Evolutionary conservation across 768 basidiomycete genomes (phyloP), one percentile per base, ranked within the genome.

Genomic region (Hydnomerulius pinastri): DNA sequence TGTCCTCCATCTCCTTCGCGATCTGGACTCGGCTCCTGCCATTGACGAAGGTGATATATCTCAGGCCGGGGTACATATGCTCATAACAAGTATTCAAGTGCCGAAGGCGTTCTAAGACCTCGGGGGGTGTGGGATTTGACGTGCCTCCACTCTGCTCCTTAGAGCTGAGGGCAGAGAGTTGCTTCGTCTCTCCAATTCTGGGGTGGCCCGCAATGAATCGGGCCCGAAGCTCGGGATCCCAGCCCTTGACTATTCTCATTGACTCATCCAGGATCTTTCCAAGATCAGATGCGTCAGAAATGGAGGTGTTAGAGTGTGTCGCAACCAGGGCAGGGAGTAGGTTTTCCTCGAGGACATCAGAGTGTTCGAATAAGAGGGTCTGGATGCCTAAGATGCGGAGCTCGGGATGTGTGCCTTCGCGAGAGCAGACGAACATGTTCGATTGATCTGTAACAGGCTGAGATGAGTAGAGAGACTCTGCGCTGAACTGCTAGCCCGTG

Each of bases 21-120:
- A 97, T 85, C 39, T 67, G 77, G 28, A 77, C 78, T 32, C 92
- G 75, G 53, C 80, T 80, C 51, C 93, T 79, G 28, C 91, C 90
- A 61, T 93, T 92, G 33, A 96, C 94, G 62, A 94, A 97, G 5
- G 92, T 94, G 70, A 97, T 90, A 63, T 92, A 96, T 17, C 89
- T 78, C 55, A 97, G 65, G 3, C 87, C 84, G 0, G 87, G 83
- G 61, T 86, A 96, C 46, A 71, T 71, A 24, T 63, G 71, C 64
- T 94, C 90, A 62, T 95, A 96, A 55, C 81, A 80, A 10, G 72
- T 76, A 57, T 97, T 97, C 43, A 96, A 78, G 56, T 88, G 80
- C 27, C 66, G 77, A 15, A 97, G 77, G 8, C 90, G 81, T 6
- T 72, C 78, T 18, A 96, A 74, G 30, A 94, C 85, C 50, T 83